Evolutionary conservation across 2,329 filamentous ascomycete genomes (phyloP), one percentile per base, ranked within the genome.

Genomic region (Exophiala dermatitidis): DNA sequence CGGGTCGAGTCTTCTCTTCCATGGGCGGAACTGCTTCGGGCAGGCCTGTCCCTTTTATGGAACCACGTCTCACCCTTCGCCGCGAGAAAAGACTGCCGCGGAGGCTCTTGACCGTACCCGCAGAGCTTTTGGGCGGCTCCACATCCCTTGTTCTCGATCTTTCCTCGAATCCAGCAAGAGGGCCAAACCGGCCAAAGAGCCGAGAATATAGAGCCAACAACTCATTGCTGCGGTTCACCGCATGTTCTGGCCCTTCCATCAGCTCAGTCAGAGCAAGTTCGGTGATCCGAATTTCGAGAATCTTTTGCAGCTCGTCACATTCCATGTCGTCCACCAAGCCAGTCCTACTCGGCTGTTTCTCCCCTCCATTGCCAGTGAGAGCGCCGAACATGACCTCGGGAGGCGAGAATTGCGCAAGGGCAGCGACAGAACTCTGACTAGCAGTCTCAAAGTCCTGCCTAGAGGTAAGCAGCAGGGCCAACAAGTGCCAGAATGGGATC

Each of bases 241-340:
- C 91, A 52, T 85, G 81, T 53, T 88, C 84, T 0, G 90, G 83
- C 1, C 90, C 90, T 66, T 96, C 90, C 2, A 88, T 73, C 10
- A 93, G 73, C 69, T 97, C 91, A 2, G 93, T 71, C 19, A 98
- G 78, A 3, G 86, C 80, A 55, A 98, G 75, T 65, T 97, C 90
- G 7, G 91, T 96, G 81, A 97, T 95, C 69, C 95, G 95, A 57
- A 96, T 83, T 68, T 97, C 88, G n/a, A 98, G 72, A 40, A 98
- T 84, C 46, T 82, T 81, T 68, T 90, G 88, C 66, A 90, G 94
- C 66, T 97, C 90, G 29, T 83, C 81, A 53, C 84, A 81, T 58
- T 89, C 85, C 82, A 96, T 88, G 42, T 87, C 82, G 60, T 91
- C 86, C 0, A 94, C 78, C 44, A 88, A 66, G 2, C 82, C 58